These are phyloP conservation scores for Globisporangium splendens DNA, from an alignment of 352 stramenopile species.

Conservation along the genomic window DNA sequence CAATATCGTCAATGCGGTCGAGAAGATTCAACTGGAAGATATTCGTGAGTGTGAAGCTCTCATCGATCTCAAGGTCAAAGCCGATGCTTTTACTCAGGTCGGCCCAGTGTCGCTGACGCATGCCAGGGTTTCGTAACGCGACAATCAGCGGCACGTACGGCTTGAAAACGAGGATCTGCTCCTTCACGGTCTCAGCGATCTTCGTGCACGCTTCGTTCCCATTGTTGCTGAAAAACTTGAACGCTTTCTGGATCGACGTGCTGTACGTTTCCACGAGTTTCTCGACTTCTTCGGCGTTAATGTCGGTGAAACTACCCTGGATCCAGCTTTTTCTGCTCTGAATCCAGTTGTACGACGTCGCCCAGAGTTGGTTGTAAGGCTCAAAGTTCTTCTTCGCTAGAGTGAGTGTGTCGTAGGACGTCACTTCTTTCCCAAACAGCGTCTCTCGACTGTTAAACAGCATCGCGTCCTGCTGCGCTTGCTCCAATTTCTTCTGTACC, in stretches of 20 bases:
- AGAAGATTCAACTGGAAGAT: slow-evolving; percentile 84
- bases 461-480: slow-evolving; percentile 87
- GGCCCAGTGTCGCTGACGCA: slow-evolving; percentile 93
- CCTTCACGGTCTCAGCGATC: slow-evolving; percentile 90
- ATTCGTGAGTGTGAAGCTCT: slow-evolving; percentile 84
- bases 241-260: slow-evolving; percentile 87
- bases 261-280: slow-evolving; percentile 85
- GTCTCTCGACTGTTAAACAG: slow-evolving; percentile 93
- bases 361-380: slow-evolving; percentile 92
- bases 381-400: slow-evolving; percentile 93
- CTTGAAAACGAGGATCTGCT: slow-evolving; percentile 92
- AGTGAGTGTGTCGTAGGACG: slow-evolving; percentile 83
- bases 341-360: slow-evolving; percentile 89
- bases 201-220: slow-evolving; percentile 85
- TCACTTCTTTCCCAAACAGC: slow-evolving; percentile 88
- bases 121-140: slow-evolving; percentile 89
- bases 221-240: slow-evolving; percentile 91
- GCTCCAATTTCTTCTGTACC: slow-evolving; percentile 85
- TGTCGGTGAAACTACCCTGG: slow-evolving; percentile 85
- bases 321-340: slow-evolving; percentile 91
- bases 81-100: slow-evolving; percentile 84
- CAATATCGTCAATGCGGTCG: slow-evolving; percentile 88
- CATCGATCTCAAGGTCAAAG: slow-evolving; percentile 86
- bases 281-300: slow-evolving; percentile 92
- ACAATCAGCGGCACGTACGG: slow-evolving; percentile 92